Percentiles rank a stretch among this genome's conserved stretches.
phyloP scores from a whole-genome alignment of 495 filamentous ascomycete species.

The Neurospora terricola region DNA sequence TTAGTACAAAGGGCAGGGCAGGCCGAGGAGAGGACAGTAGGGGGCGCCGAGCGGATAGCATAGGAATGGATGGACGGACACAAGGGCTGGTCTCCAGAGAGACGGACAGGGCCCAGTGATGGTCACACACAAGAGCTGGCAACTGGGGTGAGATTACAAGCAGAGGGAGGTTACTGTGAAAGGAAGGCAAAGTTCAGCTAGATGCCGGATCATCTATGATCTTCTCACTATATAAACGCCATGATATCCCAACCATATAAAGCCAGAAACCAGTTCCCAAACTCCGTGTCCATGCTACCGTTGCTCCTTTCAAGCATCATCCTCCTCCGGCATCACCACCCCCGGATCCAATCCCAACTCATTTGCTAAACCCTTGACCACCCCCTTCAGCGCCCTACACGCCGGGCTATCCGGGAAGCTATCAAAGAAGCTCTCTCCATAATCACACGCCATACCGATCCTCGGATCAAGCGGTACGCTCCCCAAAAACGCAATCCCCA shows the following conservation, averaged over 20 bases:
- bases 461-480: constrained; percentile 88
- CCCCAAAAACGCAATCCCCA: constrained; percentile 77
- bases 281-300: neutral
- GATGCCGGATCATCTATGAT: neutral
- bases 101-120: neutral
- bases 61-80: neutral
- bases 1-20: neutral
- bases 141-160: neutral
- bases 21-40: neutral
- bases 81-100: neutral
- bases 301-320: neutral
- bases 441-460: constrained; percentile 93
- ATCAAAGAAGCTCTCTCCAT: constrained; percentile 95
- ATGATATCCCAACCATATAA: neutral
- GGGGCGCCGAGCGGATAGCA: neutral
- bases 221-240: constrained; percentile 1
- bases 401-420: constrained; percentile 87
- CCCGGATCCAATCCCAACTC: constrained; percentile 47
- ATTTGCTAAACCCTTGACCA: constrained; percentile 60
- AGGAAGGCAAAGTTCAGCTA: neutral
- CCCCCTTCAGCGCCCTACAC: constrained; percentile 60
- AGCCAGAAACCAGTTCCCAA: neutral
- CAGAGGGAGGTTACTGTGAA: neutral
- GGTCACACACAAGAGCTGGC: neutral
- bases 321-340: constrained; percentile 27